Evolutionary conservation across 73 alveolate species (phyloP), one percentile per base, ranked within the genome.

Genomic region (Symbiodinium natans): DNA sequence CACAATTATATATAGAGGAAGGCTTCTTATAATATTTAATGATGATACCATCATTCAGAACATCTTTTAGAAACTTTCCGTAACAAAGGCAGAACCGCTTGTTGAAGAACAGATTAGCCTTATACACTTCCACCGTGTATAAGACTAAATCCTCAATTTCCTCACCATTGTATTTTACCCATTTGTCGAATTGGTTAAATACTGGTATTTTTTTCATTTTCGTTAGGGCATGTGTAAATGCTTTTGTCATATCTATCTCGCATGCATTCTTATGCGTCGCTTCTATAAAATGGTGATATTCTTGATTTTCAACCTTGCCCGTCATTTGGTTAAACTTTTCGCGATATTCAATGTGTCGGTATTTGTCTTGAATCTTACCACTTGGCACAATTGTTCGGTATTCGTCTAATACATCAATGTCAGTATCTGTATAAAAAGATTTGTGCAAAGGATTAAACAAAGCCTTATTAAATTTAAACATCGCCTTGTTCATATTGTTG

Each of bases 51-150:
- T 83, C 42, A 40, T 2, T 83, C 92, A 83, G 92, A 40, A 83
- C 27, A 40, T 2, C 38, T 48, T 83, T 83, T 41, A 27, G 52
- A 41, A 40, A 41, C 43, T 54, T 83, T 83, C 34, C 40, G 41
- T 40, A 40, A 40, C 68, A 40, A 83, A 48, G 43, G 43, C 92
- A 40, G 13, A 41, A 41, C 92, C 31, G 43, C 43, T 48, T 83
- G 43, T 31, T 40, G 43, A 83, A 83, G 43, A 83, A 83, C 33
- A 54, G 92, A 8, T 1, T 41, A 23, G 73, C 92, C 48, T 41
- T 54, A 82, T 11, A 48, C 73, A 83, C 92, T 83, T 83, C 92
- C 43, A 83, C 74, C 17, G 43, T 40, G 52, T 83, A 83, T 83
- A 83, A 83, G 52, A 38, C 41, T 34, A 40, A 83, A 41, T 83